Evolutionary conservation across 768 basidiomycete genomes (phyloP).

Genomic region (Phlebiopsis flavidoalba): DNA sequence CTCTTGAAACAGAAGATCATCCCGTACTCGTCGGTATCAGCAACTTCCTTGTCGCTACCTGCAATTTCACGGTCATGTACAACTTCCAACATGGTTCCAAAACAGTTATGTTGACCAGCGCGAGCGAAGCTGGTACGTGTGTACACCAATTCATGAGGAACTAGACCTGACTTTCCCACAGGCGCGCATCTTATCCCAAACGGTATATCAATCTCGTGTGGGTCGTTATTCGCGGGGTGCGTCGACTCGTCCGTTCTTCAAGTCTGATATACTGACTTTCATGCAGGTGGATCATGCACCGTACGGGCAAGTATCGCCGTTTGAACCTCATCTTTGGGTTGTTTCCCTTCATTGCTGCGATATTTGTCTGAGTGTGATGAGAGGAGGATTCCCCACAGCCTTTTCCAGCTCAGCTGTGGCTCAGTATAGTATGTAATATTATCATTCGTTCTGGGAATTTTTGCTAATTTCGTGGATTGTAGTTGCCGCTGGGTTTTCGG

Average conservation of each 20-base stretch:
- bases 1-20: constrained; percentile 59
- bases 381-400: constrained; percentile 46
- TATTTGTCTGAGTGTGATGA: constrained; percentile 43
- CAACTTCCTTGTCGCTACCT: constrained; percentile 69
- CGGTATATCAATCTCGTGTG: constrained; percentile 52
- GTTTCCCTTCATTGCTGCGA: constrained; percentile 54
- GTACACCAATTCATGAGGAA: neutral
- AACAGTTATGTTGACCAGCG: constrained; percentile 64
- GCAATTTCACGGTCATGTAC: constrained; percentile 75
- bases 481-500: constrained; percentile 75
- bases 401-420: constrained; percentile 48
- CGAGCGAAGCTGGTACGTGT: constrained; percentile 56
- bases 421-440: constrained; percentile 47
- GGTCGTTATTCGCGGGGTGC: constrained; percentile 61
- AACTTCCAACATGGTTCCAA: constrained; percentile 85
- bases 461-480: neutral
- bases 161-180: constrained; percentile 17
- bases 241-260: neutral
- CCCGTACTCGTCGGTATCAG: constrained; percentile 68
- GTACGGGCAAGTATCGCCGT: constrained; percentile 55
- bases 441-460: neutral
- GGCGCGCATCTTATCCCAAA: constrained; percentile 61
- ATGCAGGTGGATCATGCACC: constrained; percentile 53
- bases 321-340: constrained; percentile 59
- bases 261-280: neutral